Base-by-base conservation (phyloP, 1,284 basidiomycete species). In the Ustilago cynodontis region DNA sequence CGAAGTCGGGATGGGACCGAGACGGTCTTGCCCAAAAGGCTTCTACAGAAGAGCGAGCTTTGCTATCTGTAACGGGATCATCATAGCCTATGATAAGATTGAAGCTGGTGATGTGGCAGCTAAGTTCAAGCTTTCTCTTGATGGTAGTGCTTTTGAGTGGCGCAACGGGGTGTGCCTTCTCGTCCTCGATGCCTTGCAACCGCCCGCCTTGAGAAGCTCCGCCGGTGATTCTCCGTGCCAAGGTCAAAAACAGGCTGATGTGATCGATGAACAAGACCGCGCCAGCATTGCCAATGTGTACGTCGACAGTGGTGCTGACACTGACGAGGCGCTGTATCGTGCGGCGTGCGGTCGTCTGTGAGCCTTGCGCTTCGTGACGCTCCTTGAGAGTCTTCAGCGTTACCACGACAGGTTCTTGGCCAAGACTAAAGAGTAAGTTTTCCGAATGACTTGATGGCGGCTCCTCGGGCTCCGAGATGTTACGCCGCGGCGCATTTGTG, bases 61-160 rank as follows among this genome's bases (percentile, higher is more conserved):
- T 33, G n/a, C 47, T 43, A 6, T 52, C 56, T 13, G 28, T 16
- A 8, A n/a, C 4, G 1, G 60, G 47, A 10, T 65, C 61, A 26
- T 78, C 79, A 31, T 81, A 81, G 24, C 60, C 69, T 13, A 78
- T 43, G 20, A 81, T 59, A 50, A 78, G 24, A 35, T 78, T 67
- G 37, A 74, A 24, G 26, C 65, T 69, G 33, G 45, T 65, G 24
- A 65, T 29, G 13, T 43, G 49, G 26, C 68, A 71, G 53, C 52
- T 56, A 0, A 71, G 24, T 10, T 55, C 29, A 9, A 71, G 16
- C 24, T 56, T 26, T 26, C 64, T 55, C 26, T 53, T 35, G 4
- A 59, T 20, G 2, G 45, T 28, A 10, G 26, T 10, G 6, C 20
- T 18, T 9, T 11, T 16, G 26, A 11, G 14, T 14, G 47, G 37